These are phyloP conservation scores for Dioscorea dumetorum DNA, from an alignment of 106 monocot genomes.

Conservation along the genomic window DNA sequence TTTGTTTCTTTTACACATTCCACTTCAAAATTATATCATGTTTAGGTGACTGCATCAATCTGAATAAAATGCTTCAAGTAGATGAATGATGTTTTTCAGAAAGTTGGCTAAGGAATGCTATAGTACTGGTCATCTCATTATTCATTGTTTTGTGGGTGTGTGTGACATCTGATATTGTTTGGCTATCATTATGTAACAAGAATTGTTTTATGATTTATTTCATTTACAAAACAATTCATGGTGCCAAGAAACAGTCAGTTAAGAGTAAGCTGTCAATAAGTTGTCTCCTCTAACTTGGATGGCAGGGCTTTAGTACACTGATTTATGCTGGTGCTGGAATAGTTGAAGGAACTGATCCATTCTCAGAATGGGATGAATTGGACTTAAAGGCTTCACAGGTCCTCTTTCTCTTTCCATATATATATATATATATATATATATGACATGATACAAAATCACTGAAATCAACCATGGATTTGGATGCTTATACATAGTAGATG, in stretches of 20 bases:
- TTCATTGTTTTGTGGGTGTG: background rate
- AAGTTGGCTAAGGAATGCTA: too few species aligned
- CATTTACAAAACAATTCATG: too few species aligned
- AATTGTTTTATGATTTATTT: background rate
- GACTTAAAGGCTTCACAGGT: constrained; percentile 95
- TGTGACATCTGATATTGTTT: background rate
- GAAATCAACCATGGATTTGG: too few species aligned
- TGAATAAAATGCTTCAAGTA: too few species aligned
- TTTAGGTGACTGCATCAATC: too few species aligned
- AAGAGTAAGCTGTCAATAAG: too few species aligned
- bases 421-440: background rate
- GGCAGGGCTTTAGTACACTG: constrained; percentile 40
- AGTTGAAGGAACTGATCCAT: constrained; percentile 75
- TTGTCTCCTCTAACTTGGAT: constrained; percentile 1
- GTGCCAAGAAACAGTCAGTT: too few species aligned
- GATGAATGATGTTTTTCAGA: too few species aligned
- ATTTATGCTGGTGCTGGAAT: constrained; percentile 86
- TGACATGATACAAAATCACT: background rate
- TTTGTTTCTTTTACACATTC: too few species aligned
- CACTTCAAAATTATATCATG: too few species aligned
- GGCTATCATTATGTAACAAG: background rate
- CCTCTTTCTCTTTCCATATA: constrained; percentile 4
- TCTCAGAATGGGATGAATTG: constrained; percentile 79
- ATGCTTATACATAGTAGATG: too few species aligned
- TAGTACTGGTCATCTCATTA: too few species aligned